Conservation (phyloP, 495 filamentous ascomycete species). For the Barbatosphaeria neglecta region DNA sequence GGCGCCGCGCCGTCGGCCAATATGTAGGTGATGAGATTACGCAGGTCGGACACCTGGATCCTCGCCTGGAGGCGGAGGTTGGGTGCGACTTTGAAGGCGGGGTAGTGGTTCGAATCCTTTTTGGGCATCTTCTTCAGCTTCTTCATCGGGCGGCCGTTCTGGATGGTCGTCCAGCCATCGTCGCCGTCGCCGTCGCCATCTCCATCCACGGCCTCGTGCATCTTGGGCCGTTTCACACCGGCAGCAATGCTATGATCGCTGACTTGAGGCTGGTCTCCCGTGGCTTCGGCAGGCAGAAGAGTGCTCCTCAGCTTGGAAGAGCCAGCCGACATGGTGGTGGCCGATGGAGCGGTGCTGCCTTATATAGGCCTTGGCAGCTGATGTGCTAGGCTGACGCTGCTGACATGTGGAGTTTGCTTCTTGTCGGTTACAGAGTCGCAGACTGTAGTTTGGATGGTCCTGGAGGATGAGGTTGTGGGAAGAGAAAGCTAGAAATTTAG, state of each 20-base stretch:
- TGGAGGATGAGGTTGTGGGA: no score
- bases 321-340: no score
- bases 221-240: conserved; percentile 26
- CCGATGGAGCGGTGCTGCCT: no score
- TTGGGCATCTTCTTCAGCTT: conserved; percentile 49
- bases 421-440: no score
- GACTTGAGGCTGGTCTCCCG: background rate
- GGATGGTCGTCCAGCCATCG: conserved; percentile 38
- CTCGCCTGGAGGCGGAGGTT: conserved; percentile 56
- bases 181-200: conserved; percentile 18
- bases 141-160: conserved; percentile 33
- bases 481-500: no score
- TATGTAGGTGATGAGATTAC: conserved; percentile 75
- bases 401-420: no score
- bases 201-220: conserved; percentile 25
- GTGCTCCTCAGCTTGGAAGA: no score
- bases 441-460: no score
- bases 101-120: conserved; percentile 50
- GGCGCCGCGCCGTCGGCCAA: conserved; percentile 74
- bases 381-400: no score
- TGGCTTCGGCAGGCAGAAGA: background rate
- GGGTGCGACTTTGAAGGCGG: conserved; percentile 56
- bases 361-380: no score
- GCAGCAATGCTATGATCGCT: conserved; percentile 3
- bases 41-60: conserved; percentile 68